Evolutionary conservation across 192 early-diverging fungal genomes (phyloP), one percentile per base, ranked within the genome.

Genomic region (Ambispora gerdemannii): DNA sequence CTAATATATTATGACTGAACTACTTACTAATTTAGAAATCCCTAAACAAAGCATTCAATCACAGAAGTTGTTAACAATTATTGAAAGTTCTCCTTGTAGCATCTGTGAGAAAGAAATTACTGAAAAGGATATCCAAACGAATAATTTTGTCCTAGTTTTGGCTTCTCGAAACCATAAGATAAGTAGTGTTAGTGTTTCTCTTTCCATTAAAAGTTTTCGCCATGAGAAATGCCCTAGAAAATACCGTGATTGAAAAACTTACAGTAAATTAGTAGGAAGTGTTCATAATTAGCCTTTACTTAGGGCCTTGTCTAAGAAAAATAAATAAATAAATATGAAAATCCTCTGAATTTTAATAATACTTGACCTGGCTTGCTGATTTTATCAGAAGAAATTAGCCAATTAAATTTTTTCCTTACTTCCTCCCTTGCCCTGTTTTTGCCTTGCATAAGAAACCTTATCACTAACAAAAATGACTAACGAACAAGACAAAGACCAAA

Each of bases 1-100:
- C 43, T 47, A 47, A 47, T 47, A 47, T 47, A 47, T 47, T 47
- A 47, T 47, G 43, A 47, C 43, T 47, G 43, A 17, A 47, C 43
- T 47, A 47, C 43, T 47, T 47, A 47, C 43, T 47, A 47, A 47
- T 47, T 47, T 47, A 47, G 43, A 47, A 47, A 47, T 47, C 17
- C 43, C 43, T 17, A 47, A 47, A 17, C 43, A 47, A 47, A 47
- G 43, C 43, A 17, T 47, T 47, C 43, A 47, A 47, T 47, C 43
- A 10, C 43, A 47, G 43, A 47, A 47, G 43, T 17, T 47, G 17
- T 17, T 47, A 47, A 47, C 17, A 17, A 47, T 17, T 17, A 47
- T 47, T 10, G 43, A 47, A 47, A 47, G 17, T 47, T 47, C 43
- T 17, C 17, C 17, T 47, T 47, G 43, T 47, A 17, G 43, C 17